Evolutionary conservation across 1,139 yeast species (phyloP).

Genomic region (Hyphopichia pseudoburtonii): DNA sequence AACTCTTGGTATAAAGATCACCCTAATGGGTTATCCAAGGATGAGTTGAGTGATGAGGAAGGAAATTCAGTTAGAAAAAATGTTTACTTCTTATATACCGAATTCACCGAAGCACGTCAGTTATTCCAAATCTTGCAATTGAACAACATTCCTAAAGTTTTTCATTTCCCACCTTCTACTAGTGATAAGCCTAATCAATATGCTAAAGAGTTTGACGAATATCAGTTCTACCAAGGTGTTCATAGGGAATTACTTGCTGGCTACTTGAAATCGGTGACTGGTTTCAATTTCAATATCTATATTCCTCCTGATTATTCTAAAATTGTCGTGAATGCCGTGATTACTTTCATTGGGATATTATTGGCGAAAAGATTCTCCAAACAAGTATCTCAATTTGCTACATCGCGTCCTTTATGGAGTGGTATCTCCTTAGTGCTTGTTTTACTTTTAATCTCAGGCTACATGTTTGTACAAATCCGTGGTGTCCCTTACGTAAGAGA

Average conservation of each 20-base stretch:
- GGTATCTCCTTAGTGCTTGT: slow-evolving; percentile 57
- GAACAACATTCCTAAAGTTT: slow-evolving; percentile 78
- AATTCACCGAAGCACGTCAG: slow-evolving; percentile 56
- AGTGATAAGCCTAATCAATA: slow-evolving; percentile 26
- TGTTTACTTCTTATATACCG: slow-evolving; percentile 73
- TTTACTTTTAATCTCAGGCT: slow-evolving; percentile 79
- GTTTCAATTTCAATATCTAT: slow-evolving; percentile 45
- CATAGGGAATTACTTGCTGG: slow-evolving; percentile 42
- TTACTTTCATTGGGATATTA: slow-evolving; percentile 27
- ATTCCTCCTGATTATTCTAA: slow-evolving; percentile 59
- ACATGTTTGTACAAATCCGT: slow-evolving; percentile 91
- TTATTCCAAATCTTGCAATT: slow-evolving; percentile 58
- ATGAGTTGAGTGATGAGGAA: slow-evolving; percentile 26
- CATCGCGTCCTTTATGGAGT: slow-evolving; percentile 58
- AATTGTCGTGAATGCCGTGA: slow-evolving; percentile 47
- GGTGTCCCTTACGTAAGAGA: slow-evolving; percentile 67
- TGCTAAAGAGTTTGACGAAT: slow-evolving; percentile 38
- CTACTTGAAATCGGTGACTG: slow-evolving; percentile 42
- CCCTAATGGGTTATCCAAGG: slow-evolving; percentile 37
- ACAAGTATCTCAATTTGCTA: slow-evolving; percentile 28
- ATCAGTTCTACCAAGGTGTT: slow-evolving; percentile 55
- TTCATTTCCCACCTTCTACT: slow-evolving; percentile 61
- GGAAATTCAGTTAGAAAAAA: slow-evolving; percentile 20
- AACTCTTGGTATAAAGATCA: slow-evolving; percentile 57
- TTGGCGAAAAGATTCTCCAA: slow-evolving; percentile 25